phyloP scores from a whole-genome alignment of 2,329 filamentous ascomycete species.

The Beauveria asiatica region DNA sequence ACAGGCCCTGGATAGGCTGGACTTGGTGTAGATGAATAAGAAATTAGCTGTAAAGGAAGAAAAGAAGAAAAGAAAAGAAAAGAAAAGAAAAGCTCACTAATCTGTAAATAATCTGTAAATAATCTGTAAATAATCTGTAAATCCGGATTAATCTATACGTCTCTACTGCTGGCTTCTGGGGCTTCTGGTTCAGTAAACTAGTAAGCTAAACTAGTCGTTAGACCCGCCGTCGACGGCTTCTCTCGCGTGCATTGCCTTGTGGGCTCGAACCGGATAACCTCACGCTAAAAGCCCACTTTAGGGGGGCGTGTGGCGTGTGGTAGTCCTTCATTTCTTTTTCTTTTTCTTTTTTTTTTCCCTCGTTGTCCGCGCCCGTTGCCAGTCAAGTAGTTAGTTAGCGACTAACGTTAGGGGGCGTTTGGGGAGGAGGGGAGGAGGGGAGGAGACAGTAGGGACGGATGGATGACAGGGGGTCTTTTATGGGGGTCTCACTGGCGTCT shows the following conservation, averaged over 20 bases:
- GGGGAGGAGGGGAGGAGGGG: no score
- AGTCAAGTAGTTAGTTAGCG: background rate
- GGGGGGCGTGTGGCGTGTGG: slow-evolving; percentile 7
- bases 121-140: no score
- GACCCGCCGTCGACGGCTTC: slow-evolving; percentile 9
- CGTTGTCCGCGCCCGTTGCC: background rate
- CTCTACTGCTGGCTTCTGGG: background rate
- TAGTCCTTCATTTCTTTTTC: slow-evolving; percentile 11
- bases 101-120: no score
- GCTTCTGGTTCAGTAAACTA: background rate
- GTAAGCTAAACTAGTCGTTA: background rate
- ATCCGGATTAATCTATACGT: no score
- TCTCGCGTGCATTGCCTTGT: slow-evolving; percentile 12
- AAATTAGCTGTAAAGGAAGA: background rate
- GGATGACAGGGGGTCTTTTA: background rate
- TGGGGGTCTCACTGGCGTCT: background rate
- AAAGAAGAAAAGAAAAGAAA: no score
- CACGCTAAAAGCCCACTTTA: background rate
- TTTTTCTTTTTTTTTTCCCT: background rate
- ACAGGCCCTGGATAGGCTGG: background rate
- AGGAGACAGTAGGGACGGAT: background rate
- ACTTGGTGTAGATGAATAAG: background rate
- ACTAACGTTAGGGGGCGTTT: background rate
- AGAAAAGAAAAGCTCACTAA: background rate
- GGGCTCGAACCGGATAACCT: slow-evolving; percentile 11